These are phyloP conservation scores for Wickerhamomyces bovis DNA, from an alignment of 805 yeast genomes.

Conservation along the genomic window DNA sequence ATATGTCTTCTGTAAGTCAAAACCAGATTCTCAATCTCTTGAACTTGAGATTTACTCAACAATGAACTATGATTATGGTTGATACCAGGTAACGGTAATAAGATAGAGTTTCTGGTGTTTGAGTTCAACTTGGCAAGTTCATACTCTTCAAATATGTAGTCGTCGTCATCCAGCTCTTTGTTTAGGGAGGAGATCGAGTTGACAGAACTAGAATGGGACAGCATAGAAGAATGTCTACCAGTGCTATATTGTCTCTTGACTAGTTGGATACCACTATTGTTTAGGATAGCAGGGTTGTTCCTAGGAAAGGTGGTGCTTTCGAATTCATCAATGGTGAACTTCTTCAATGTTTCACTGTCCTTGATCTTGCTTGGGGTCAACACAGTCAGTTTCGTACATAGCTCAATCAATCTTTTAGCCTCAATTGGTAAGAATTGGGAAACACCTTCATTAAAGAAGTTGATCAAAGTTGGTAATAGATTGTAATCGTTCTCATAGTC, in stretches of 20 bases:
- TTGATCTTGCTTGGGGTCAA: constrained; percentile 44
- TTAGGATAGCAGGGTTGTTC: background rate
- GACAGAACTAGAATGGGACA: constrained; percentile 33
- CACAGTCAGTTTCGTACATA: constrained; percentile 54
- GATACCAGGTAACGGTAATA: constrained; percentile 22
- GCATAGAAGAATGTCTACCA: constrained; percentile 23
- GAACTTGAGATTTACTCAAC: constrained; percentile 23
- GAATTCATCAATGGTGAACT: background rate
- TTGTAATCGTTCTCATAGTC: constrained; percentile 52
- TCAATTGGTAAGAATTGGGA: constrained; percentile 58
- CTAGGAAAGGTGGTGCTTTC: constrained; percentile 1
- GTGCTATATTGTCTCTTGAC: constrained; percentile 42
- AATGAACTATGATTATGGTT: constrained; percentile 19
- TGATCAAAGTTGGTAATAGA: constrained; percentile 62
- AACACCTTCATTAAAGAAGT: constrained; percentile 76
- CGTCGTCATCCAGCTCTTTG: constrained; percentile 26
- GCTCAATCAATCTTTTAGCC: constrained; percentile 52
- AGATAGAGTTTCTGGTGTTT: constrained; percentile 36
- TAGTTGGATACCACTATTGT: constrained; percentile 35
- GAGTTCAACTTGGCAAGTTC: constrained; percentile 42
- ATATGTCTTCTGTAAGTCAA: constrained; percentile 48
- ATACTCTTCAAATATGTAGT: constrained; percentile 51
- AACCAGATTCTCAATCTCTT: constrained; percentile 40
- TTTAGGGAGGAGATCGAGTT: constrained; percentile 27
- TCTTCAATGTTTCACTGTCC: constrained; percentile 3